Base-by-base conservation (phyloP, 2,329 filamentous ascomycete species). In the Pseudogymnoascus sp. region DNA sequence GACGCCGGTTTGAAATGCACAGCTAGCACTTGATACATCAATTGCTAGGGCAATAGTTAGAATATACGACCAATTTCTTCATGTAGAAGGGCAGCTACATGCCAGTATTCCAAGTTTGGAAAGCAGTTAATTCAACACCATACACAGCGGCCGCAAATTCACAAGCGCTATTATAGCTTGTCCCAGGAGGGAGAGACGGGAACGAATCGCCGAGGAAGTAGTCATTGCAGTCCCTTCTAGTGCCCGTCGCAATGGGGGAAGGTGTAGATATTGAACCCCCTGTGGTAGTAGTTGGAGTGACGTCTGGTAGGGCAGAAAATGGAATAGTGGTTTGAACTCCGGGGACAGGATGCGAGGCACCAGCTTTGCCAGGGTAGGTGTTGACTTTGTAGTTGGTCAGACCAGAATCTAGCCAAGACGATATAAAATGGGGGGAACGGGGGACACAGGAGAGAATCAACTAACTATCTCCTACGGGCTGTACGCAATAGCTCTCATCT, bases 401-500 rank as follows among this genome's bases (percentile, higher is more conserved):
- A 43, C 11, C 4, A 23, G 5, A 23, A 11, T 14, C 41, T 43
- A 14, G 38, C 16, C 8, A 16, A 41, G 5, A 41, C 18, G 16
- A 21, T 43, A 43, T 43, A 43, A 43, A 43, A 43, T 4, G 18
- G 18, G 16, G 9, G 14, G 41, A 23, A 23, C 23, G 5, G 18
- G 21, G 41, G 8, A 14, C 9, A 43, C 6, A 12, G 12, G 41
- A 23, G 18, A 43, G 41, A 23, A 43, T 23, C 18, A 14, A 43
- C 18, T 23, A 12, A 43, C 41, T 73, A 33, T 70, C 67, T n/a
- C 72, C 72, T 0, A 74, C 72, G 0, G 75, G 59, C 55, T 68
- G 61, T 8, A 77, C 67, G 63, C 74, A 77, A 65, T 77, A 77
- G 38, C 63, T 66, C 25, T 70, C 67, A 0, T 68, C 60, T 0